Evolutionary conservation across 176 grass and related monocot genomes (phyloP).

Genomic region (Chrysopogon serrulatus): DNA sequence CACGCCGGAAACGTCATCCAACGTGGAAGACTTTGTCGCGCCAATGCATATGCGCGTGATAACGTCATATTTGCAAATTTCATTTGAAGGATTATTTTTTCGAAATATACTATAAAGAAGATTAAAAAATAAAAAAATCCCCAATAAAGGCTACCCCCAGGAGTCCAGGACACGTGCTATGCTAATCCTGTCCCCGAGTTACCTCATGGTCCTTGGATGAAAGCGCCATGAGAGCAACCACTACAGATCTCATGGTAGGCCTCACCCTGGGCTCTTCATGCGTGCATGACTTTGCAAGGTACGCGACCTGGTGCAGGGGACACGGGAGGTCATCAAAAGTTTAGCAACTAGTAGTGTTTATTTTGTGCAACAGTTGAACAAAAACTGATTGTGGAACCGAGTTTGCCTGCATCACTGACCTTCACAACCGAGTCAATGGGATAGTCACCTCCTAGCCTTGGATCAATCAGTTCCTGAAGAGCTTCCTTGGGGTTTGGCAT

Average conservation of each 20-base stretch:
- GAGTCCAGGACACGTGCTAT: neutral
- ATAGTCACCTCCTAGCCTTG: slow-evolving; percentile 47
- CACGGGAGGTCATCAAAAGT: neutral
- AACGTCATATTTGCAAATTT: too few species aligned
- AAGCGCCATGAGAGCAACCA: slow-evolving; percentile 61
- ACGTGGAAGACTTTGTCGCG: too few species aligned
- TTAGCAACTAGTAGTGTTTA: neutral
- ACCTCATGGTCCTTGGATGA: slow-evolving; percentile 13
- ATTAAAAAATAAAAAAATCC: too few species aligned
- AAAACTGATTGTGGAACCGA: neutral
- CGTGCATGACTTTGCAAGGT: slow-evolving; percentile 65
- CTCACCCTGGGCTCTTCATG: slow-evolving; percentile 45
- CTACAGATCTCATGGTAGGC: slow-evolving; percentile 60
- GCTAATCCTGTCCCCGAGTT: neutral
- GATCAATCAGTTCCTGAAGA: slow-evolving; percentile 43
- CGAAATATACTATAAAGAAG: too few species aligned
- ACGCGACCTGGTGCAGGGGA: slow-evolving; percentile 41
- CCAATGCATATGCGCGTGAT: too few species aligned
- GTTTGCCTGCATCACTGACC: slow-evolving; percentile 33
- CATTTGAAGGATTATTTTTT: too few species aligned
- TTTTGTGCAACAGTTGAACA: neutral
- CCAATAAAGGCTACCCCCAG: neutral
- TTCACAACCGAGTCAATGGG: slow-evolving; percentile 54
- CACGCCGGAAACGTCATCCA: too few species aligned
- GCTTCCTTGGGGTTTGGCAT: neutral